Base-by-base conservation (phyloP, 2,329 filamentous ascomycete genomes). In the Paraconiothyrium sp. region DNA sequence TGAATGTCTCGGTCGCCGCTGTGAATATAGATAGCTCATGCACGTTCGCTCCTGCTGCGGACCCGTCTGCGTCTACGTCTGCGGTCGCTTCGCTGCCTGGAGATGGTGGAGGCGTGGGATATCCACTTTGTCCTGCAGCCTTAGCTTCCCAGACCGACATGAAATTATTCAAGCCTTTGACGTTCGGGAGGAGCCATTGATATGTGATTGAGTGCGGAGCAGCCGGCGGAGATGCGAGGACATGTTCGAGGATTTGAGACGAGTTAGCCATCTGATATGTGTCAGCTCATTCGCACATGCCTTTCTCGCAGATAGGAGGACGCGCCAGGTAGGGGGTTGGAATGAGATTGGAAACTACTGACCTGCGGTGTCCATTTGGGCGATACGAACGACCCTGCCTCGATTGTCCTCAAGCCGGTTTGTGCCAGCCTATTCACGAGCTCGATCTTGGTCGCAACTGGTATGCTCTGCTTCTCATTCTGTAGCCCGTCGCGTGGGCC, bases 301-400 rank as follows among this genome's bases (percentile, higher is more conserved):
- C n/a, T 32, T 24, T 16, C 16, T 39, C 20, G 37, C 51, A 24
- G 32, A 20, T 48, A 16, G 4, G 14, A 30, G 8, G 11, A 24
- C 16, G 41, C 46, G 54, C 34, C 3, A 22, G 32, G 35, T 51
- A 48, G 14, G 5, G 44, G 24, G 41, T 3, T 30, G 49, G 22
- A 10, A 16, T 30, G 41, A 10, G 3, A 34, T 34, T n/a, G 37
- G 13, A 51, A 20, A 14, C 30, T n/a, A 16, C 60, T 54, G 6
- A 92, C 88, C 84, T 95, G 93, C 3, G 93, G 92, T 54, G 94
- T 89, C 87, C 91, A 94, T 86, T 92, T 93, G 1, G 92, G 91
- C 50, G 90, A 87, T 10, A 96, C 92, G 72, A 96, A 93, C 1
- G 91, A 92, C 0, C 92, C 93, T 20, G 91, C 89, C 77, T 96